Evolutionary conservation across 495 filamentous ascomycete genomes (phyloP).

Genomic region (Penicillium canescens): DNA sequence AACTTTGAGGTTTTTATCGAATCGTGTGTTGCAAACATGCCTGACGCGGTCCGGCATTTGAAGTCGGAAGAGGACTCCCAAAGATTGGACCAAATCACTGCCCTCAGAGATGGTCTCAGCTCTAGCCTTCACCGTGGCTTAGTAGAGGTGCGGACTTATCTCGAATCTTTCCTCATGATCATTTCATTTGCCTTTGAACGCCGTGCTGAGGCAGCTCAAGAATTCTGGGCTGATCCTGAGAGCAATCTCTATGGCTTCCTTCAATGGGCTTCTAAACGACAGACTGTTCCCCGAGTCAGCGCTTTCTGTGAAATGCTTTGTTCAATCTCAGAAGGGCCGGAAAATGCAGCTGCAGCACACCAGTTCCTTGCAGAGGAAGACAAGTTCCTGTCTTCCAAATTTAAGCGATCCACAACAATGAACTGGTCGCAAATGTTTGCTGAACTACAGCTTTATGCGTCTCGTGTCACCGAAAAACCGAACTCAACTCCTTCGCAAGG

Average conservation of each 20-base stretch:
- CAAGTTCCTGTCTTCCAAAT: conserved; percentile 66
- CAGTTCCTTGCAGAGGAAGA: conserved; percentile 87
- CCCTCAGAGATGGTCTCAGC: conserved; percentile 47
- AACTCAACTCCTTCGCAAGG: conserved; percentile 46
- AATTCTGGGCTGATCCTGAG: conserved; percentile 87
- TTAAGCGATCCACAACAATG: conserved; percentile 75
- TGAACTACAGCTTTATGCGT: conserved; percentile 75
- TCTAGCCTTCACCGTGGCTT: conserved; percentile 46
- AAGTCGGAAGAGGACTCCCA: conserved; percentile 90
- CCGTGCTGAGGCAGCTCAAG: conserved; percentile 75
- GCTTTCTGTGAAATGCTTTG: conserved; percentile 96
- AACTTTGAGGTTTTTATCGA: conserved; percentile 86
- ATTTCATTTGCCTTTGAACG: conserved; percentile 90
- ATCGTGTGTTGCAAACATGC: conserved; percentile 89
- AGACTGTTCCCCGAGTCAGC: conserved; percentile 88
- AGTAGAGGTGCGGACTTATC: conserved; percentile 64
- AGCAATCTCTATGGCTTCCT: conserved; percentile 91
- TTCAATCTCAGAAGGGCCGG: conserved; percentile 75
- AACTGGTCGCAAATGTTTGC: conserved; percentile 93
- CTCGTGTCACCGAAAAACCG: conserved; percentile 66
- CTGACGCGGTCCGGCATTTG: conserved; percentile 82
- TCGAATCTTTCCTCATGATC: conserved; percentile 89
- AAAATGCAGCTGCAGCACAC: conserved; percentile 79
- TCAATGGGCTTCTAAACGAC: conserved; percentile 89
- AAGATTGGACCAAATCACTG: conserved; percentile 63